phyloP scores from a whole-genome alignment of 495 filamentous ascomycete genomes.

The Thermothielavioides terrestris region DNA sequence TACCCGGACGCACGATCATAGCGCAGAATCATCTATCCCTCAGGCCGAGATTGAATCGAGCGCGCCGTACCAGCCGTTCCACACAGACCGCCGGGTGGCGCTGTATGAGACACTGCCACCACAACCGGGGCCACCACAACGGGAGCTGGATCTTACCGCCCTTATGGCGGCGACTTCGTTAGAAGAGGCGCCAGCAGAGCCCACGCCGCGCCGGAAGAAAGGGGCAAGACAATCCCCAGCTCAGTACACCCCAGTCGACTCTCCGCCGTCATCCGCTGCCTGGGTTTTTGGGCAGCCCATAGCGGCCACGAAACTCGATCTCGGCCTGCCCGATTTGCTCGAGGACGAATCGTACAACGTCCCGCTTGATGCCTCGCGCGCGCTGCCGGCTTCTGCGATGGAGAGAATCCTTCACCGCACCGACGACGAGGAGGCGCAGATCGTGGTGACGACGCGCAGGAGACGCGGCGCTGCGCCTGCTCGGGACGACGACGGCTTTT shows the following conservation, averaged over 20 bases:
- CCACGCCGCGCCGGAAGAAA: constrained; percentile 12
- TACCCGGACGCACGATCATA: constrained; percentile 21
- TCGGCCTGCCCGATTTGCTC: constrained; percentile 39
- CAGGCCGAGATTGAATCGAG: constrained; percentile 91
- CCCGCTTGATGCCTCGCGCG: constrained; percentile 39
- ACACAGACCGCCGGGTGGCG: constrained; percentile 71
- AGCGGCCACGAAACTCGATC: constrained; percentile 51
- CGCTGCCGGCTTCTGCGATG: constrained; percentile 48
- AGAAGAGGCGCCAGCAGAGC: constrained; percentile 18
- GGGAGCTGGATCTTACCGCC: constrained; percentile 22
- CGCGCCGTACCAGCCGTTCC: constrained; percentile 82
- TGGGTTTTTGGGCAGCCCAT: constrained; percentile 71
- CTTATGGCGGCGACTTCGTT: constrained; percentile 23
- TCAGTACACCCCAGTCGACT: neutral
- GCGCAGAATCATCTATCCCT: constrained; percentile 53
- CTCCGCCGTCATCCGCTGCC: constrained; percentile 11
- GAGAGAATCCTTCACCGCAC: constrained; percentile 49
- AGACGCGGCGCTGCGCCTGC: constrained; percentile 46
- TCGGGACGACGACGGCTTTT: constrained; percentile 69
- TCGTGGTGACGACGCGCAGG: constrained; percentile 72
- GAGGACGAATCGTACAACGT: constrained; percentile 51
- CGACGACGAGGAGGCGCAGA: constrained; percentile 62
- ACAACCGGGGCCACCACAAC: constrained; percentile 11
- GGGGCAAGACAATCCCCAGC: constrained; percentile 3
- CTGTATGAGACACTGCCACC: constrained; percentile 42